These are phyloP conservation scores for Teunomyces atbi DNA, from an alignment of 805 yeast species.

Conservation along the genomic window DNA sequence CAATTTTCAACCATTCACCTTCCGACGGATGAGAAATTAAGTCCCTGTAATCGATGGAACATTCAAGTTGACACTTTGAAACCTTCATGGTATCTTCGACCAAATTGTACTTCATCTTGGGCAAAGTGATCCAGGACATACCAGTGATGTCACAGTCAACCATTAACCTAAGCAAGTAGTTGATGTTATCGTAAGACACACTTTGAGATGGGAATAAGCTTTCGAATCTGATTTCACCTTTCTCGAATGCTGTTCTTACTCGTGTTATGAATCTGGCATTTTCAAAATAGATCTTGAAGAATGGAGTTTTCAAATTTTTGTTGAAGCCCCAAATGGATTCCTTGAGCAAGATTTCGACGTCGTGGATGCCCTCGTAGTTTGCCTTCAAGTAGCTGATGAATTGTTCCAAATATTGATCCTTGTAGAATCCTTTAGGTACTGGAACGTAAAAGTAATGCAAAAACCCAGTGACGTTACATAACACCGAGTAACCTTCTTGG, in stretches of 20 bases:
- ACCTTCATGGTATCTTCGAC: conserved; percentile 41
- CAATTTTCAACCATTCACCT: conserved; percentile 90
- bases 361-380: conserved; percentile 56
- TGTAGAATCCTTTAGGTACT: conserved; percentile 74
- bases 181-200: conserved; percentile 86
- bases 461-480: conserved; percentile 88
- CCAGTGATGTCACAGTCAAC: conserved; percentile 90
- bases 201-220: conserved; percentile 58
- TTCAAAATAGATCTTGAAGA: conserved; percentile 67
- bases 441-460: conserved; percentile 89
- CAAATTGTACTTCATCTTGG: conserved; percentile 63
- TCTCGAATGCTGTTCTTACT: conserved; percentile 78
- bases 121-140: conserved; percentile 96
- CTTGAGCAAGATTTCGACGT: conserved; percentile 63
- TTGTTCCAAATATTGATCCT: conserved; percentile 48
- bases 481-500: conserved; percentile 77
- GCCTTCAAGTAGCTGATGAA: conserved; percentile 47
- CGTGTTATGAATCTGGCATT: conserved; percentile 67
- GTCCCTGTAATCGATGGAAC: conserved; percentile 63
- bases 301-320: conserved; percentile 74
- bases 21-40: conserved; percentile 81
- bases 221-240: conserved; percentile 69
- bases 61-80: conserved; percentile 86
- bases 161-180: conserved; percentile 82
- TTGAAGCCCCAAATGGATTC: conserved; percentile 94